Base-by-base conservation (phyloP, 2,329 filamentous ascomycete genomes). In the Fusarium brevicatenulatum region DNA sequence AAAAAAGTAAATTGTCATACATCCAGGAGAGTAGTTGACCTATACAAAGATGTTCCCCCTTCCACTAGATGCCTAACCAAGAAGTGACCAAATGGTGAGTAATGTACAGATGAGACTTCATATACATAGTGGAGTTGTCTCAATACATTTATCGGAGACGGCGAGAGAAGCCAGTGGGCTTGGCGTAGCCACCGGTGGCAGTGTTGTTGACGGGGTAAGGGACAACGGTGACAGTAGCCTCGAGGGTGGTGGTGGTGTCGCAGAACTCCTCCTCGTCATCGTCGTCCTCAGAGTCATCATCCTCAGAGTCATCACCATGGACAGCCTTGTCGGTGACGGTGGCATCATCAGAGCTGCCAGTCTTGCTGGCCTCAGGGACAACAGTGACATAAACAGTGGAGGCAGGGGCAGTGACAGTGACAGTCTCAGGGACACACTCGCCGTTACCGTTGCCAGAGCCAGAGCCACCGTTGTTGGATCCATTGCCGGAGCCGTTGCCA, bases 141-240 rank as follows among this genome's bases (percentile, higher is more conserved):
- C 46, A 47, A 62, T 54, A 66, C 66, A 71, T 73, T 74, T 81
- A 82, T 67, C 78, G 80, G 72, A 78, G 76, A 62, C 80, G 78
- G 63, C 78, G 77, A 63, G 78, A 77, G 72, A 80, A 80, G 71
- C 82, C 83, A 60, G 82, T 81, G 66, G 83, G 81, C 44, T 70
- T 68, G 42, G 81, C 78, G 40, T 73, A 77, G 56, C 81, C 81
- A 69, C 77, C 69, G 52, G 81, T 70, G 55, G 83, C 82, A 66
- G 79, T 79, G 80, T 83, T 83, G 71, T 78, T 78, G 57, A 77
- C 79, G 55, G 85, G 85, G 81, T 81, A 85, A 72, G 85, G 85
- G 67, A 84, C 77, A 66, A 82, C 80, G 59, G 82, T 82, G 67
- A 82, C 79, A 40, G 79, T 80, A 42, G 77, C 72, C 72, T 78